Evolutionary conservation across 495 filamentous ascomycete genomes (phyloP), one percentile per base, ranked within the genome.

Genomic region (Xylaria telfairii): DNA sequence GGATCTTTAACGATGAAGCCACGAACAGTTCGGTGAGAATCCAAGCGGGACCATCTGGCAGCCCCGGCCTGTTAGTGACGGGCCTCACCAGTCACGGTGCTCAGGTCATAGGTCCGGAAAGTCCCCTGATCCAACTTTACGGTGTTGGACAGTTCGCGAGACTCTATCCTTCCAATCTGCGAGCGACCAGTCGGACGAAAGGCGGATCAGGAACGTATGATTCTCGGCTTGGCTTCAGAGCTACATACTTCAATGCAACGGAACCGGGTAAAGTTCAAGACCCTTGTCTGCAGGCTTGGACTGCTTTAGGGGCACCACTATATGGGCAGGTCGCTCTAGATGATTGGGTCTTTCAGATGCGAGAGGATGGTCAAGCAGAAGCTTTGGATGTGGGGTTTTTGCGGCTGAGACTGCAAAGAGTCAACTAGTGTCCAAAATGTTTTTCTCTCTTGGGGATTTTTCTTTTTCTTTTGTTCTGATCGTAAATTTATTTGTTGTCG

Each of bases 1-100:
- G 86, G 10, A 79, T 76, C 0, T 88, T 83, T 59, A 21, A 53
- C 4, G 72, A 80, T 51, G 68, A 67, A 37, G 39, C 51, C 5
- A 74, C 68, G 0, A 85, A 87, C 75, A 81, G 81, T 3, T 80
- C 80, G 0, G 65, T 88, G 3, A 80, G 71, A 0, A 74, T 88
- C 30, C n/a, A 41, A n/a, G 61, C 24, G 8, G 54, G 26, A 15
- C 37, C 51, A 13, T n/a, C 41, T 2, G 46, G 32, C 7, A 49
- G 62, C 12, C 28, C 62, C 10, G 64, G 64, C 26, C 56, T 68
- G 7, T 54, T 65, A 0, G 57, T 68, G 3, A 34, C 34, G 7
- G 32, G 8, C 8, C 51, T 71, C 12, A 39, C 39, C 21, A 62
- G 63, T 26, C 46, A 19, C n/a, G 69, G 64, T 0, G 69, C 60